Conservation (phyloP, 768 basidiomycete genomes). For the Calvatia gigantea region DNA sequence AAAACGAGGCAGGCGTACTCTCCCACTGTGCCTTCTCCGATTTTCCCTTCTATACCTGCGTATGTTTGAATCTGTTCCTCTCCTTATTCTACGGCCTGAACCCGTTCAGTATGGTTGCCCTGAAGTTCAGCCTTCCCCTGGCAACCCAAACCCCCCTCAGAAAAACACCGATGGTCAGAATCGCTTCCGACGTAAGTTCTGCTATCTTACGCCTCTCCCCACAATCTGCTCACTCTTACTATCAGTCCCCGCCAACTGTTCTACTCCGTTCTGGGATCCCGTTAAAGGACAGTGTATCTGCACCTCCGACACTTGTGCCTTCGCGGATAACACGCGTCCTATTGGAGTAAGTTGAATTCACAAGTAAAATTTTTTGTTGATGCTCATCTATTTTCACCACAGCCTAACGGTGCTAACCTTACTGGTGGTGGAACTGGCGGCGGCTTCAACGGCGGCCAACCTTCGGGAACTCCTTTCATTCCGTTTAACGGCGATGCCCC, state of each 20-base stretch:
- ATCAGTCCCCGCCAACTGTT: slow-evolving; percentile 66
- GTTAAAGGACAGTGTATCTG: slow-evolving; percentile 64
- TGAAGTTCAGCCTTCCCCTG: slow-evolving; percentile 42
- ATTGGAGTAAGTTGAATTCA: slow-evolving; percentile 14
- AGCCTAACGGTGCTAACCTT: slow-evolving; percentile 16
- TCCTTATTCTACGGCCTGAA: neutral
- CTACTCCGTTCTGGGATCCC: slow-evolving; percentile 82
- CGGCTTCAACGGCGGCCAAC: neutral
- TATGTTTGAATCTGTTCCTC: slow-evolving; percentile 30
- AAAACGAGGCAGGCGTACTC: slow-evolving; percentile 61
- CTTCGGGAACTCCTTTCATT: slow-evolving; percentile 30
- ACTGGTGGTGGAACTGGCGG: slow-evolving; percentile 17
- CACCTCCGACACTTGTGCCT: slow-evolving; percentile 50
- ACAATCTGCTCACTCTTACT: neutral
- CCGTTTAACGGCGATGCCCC: slow-evolving; percentile 45
- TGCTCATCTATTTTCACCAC: neutral
- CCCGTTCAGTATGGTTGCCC: slow-evolving; percentile 71
- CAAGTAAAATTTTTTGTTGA: neutral
- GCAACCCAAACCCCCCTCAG: slow-evolving; percentile 67
- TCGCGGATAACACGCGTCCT: slow-evolving; percentile 53
- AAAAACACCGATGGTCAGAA: slow-evolving; percentile 39
- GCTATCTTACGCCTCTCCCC: neutral
- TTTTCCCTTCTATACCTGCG: slow-evolving; percentile 79
- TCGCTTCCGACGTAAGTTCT: slow-evolving; percentile 52
- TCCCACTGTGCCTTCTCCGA: slow-evolving; percentile 63